Conservation (phyloP, 129 eudicot species). For the Flaveria trinervia region DNA sequence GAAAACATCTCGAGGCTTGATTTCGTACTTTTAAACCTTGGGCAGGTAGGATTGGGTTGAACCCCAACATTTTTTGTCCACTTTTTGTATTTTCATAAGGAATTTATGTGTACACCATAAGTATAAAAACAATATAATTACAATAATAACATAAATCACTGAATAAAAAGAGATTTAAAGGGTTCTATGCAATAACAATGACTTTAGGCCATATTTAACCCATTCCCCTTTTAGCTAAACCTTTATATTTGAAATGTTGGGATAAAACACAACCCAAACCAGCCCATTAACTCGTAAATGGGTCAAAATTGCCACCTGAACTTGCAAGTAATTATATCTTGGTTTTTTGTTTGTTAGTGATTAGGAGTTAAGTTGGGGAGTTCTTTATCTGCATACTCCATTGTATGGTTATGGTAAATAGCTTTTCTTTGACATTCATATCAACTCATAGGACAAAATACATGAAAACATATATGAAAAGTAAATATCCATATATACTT, state of each 20-base stretch:
- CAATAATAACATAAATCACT: neutral
- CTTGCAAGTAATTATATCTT: neutral
- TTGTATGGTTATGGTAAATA: neutral
- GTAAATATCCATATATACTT: constrained; percentile 7
- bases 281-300: neutral
- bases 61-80: neutral
- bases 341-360: neutral
- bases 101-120: neutral
- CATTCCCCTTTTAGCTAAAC: neutral
- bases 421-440: neutral
- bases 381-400: neutral
- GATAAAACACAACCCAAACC: neutral
- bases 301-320: neutral
- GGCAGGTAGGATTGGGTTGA: neutral
- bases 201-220: neutral
- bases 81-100: neutral
- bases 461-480: neutral
- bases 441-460: neutral
- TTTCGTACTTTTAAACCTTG: too few relatives aligned
- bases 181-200: neutral
- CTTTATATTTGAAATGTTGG: neutral
- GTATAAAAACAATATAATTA: neutral
- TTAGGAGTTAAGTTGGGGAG: neutral
- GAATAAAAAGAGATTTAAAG: neutral
- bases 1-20: too few relatives aligned